A percentile compares a stretch with the other conserved stretches of the same genome.
phyloP scores from a whole-genome alignment of 352 stramenopile genomes.

The Globisporangium nagaii region DNA sequence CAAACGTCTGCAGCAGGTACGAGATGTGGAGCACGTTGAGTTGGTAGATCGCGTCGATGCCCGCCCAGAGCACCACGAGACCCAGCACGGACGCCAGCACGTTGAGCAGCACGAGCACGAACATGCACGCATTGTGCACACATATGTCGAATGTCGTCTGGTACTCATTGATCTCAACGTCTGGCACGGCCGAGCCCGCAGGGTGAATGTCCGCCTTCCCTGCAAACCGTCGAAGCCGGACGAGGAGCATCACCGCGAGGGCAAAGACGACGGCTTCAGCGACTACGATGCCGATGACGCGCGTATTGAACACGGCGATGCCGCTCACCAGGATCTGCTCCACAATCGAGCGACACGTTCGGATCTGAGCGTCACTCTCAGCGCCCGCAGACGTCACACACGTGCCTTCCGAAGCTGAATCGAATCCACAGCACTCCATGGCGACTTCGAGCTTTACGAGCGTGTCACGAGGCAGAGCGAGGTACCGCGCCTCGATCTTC shows the following conservation, averaged over 20 bases:
- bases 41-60: constrained; percentile 50
- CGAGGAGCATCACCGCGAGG: constrained; percentile 13
- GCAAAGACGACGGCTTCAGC: constrained; percentile 16
- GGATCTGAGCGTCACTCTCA: constrained; percentile 5
- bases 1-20: constrained; percentile 45
- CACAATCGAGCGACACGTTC: constrained; percentile 19
- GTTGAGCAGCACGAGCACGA: constrained; percentile 17
- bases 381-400: constrained; percentile 10
- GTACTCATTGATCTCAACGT: constrained; percentile 6
- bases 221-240: constrained; percentile 21
- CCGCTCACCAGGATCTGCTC: constrained; percentile 1
- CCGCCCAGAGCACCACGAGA: constrained; percentile 30
- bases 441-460: constrained; percentile 32
- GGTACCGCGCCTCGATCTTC: constrained; percentile 28
- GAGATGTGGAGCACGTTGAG: constrained; percentile 69
- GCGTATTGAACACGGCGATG: constrained; percentile 12
- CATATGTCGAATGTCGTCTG: constrained; percentile 3
- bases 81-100: constrained; percentile 17
- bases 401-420: constrained; percentile 20
- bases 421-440: constrained; percentile 48
- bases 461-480: constrained; percentile 12
- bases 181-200: not conserved
- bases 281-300: constrained; percentile 12
- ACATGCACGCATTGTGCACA: constrained; percentile 1
- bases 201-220: not conserved